Evolutionary conservation across 257 asterid species (phyloP).

Genomic region (Schizonepeta tenuifolia): DNA sequence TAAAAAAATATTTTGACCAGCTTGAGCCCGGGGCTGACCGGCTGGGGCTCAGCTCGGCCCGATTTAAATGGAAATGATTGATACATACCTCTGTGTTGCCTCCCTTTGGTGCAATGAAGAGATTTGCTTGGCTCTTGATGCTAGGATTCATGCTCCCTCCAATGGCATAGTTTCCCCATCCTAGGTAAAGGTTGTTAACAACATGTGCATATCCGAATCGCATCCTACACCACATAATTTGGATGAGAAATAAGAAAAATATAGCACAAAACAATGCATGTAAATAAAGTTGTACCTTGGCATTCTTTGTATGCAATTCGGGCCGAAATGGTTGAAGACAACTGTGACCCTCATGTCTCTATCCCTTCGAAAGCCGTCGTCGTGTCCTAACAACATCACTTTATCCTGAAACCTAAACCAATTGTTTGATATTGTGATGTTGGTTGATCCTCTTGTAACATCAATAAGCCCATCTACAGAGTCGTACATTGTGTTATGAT

Average conservation of each 20-base stretch:
- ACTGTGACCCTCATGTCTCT: slow-evolving; percentile 78
- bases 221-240: slow-evolving; percentile 43
- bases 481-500: slow-evolving; percentile 70
- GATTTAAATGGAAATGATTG: not conserved
- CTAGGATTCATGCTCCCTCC: slow-evolving; percentile 94
- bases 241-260: not conserved
- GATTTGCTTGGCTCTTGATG: slow-evolving; percentile 82
- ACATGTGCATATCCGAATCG: slow-evolving; percentile 92
- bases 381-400: slow-evolving; percentile 87
- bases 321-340: slow-evolving; percentile 86
- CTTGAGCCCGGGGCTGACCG: not conserved
- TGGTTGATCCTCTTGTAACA: slow-evolving; percentile 80
- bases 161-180: slow-evolving; percentile 87
- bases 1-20: too few relatives aligned
- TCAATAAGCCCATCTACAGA: slow-evolving; percentile 74
- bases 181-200: slow-evolving; percentile 74
- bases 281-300: slow-evolving; percentile 55
- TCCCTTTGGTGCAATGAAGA: slow-evolving; percentile 68
- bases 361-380: slow-evolving; percentile 67
- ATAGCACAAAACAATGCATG: not conserved
- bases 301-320: slow-evolving; percentile 77
- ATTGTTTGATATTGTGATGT: slow-evolving; percentile 74
- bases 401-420: slow-evolving; percentile 73
- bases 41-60: too few relatives aligned
- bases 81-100: slow-evolving; percentile 66